These are phyloP conservation scores for Rhododendron molle DNA, from an alignment of 148 eudicot genomes.

Conservation along the genomic window DNA sequence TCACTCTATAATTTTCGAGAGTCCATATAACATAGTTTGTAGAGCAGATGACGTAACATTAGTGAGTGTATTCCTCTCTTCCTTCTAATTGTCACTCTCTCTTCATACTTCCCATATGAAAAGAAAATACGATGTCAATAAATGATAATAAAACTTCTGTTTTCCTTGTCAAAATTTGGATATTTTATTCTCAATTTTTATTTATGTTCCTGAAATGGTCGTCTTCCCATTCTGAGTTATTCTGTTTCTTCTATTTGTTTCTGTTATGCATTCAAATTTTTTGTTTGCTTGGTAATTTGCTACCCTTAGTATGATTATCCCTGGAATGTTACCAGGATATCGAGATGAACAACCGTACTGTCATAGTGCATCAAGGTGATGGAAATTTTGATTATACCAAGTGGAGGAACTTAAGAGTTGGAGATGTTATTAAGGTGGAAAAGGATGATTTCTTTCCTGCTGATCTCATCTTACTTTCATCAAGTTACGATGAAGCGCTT, in stretches of 20 bases:
- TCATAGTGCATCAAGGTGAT: constrained; percentile 33
- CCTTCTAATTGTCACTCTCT: neutral
- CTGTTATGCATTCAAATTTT: neutral
- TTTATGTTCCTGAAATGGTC: neutral
- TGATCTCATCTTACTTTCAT: constrained; percentile 60
- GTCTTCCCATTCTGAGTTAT: neutral
- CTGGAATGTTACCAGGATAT: constrained; percentile 40
- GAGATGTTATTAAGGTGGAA: constrained; percentile 58
- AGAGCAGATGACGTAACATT: neutral
- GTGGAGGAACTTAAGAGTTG: constrained; percentile 57
- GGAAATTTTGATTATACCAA: constrained; percentile 36
- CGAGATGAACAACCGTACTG: constrained; percentile 46
- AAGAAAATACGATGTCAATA: neutral
- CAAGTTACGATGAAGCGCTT: constrained; percentile 60
- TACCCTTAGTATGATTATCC: neutral
- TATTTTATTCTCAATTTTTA: neutral
- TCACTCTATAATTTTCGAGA: neutral
- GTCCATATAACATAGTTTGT: neutral
- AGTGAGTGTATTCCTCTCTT: neutral
- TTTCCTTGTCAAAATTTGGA: neutral
- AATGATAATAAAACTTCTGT: neutral
- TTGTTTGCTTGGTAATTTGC: neutral
- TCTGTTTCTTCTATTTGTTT: constrained; percentile 3
- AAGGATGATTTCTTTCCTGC: constrained; percentile 70
- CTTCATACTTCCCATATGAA: neutral